Conservation (phyloP, 495 filamentous ascomycete genomes). For the Aspergillus incahuasiensis region DNA sequence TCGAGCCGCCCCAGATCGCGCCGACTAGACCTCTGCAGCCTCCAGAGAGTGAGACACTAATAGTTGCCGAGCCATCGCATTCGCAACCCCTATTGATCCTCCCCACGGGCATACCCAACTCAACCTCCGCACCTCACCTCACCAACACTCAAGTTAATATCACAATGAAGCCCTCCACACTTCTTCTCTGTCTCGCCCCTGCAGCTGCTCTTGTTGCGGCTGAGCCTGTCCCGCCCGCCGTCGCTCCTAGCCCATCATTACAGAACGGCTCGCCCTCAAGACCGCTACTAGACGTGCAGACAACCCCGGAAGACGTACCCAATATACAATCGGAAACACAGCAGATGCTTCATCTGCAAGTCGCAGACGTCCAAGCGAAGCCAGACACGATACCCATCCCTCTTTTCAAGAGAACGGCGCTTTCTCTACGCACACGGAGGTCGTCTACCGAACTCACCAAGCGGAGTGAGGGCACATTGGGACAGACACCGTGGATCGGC, state of each 20-base stretch:
- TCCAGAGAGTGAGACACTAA: background rate
- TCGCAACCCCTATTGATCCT: background rate
- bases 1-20: background rate
- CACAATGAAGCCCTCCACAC: slow-evolving; percentile 31
- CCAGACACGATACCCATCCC: slow-evolving; percentile 13
- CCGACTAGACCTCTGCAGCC: background rate
- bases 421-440: slow-evolving; percentile 21
- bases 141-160: background rate
- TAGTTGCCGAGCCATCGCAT: background rate
- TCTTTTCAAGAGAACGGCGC: slow-evolving; percentile 7
- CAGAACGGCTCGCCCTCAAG: slow-evolving; percentile 25
- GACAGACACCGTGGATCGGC: slow-evolving; percentile 46
- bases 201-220: slow-evolving; percentile 26
- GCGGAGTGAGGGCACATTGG: slow-evolving; percentile 42
- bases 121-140: background rate
- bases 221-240: slow-evolving; percentile 18
- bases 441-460: slow-evolving; percentile 16
- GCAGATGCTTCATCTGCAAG: slow-evolving; percentile 11
- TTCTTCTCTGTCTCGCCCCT: slow-evolving; percentile 32
- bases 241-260: slow-evolving; percentile 20
- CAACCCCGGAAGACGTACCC: slow-evolving; percentile 6
- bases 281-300: slow-evolving; percentile 24
- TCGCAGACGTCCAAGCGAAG: background rate
- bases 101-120: background rate
- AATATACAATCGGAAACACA: slow-evolving; percentile 9